These are phyloP conservation scores for Boletus smithii DNA, from an alignment of 1,284 basidiomycete genomes.

Conservation along the genomic window DNA sequence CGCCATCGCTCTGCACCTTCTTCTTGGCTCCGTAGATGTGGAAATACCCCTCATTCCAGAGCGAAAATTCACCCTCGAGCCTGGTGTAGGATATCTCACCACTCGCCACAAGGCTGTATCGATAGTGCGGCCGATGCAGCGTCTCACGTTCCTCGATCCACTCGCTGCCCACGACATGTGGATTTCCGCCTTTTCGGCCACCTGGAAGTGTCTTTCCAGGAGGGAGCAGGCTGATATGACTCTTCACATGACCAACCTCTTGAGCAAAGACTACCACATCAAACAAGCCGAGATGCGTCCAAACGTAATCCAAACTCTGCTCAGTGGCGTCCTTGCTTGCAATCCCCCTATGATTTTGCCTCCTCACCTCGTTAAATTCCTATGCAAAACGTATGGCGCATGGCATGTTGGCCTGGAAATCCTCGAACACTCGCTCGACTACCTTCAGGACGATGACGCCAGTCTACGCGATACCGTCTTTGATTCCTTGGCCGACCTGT, in stretches of 20 bases:
- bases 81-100: constrained; percentile 36
- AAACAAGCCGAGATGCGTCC: constrained; percentile 90
- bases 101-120: constrained; percentile 53
- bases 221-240: constrained; percentile 89
- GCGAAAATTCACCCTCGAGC: constrained; percentile 32
- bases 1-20: constrained; percentile 84
- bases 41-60: constrained; percentile 46
- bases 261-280: constrained; percentile 92
- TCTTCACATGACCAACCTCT: constrained; percentile 84
- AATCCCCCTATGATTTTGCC: constrained; percentile 86
- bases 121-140: constrained; percentile 76
- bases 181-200: constrained; percentile 88
- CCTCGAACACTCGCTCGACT: constrained; percentile 75
- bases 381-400: constrained; percentile 93
- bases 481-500: constrained; percentile 92
- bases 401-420: constrained; percentile 94
- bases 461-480: constrained; percentile 81
- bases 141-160: constrained; percentile 80
- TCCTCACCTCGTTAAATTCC: constrained; percentile 93
- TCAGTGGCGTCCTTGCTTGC: constrained; percentile 83
- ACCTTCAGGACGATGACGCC: constrained; percentile 78
- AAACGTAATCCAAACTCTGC: constrained; percentile 91
- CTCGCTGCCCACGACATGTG: constrained; percentile 81
- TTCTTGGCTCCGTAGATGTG: constrained; percentile 80
- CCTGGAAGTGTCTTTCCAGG: constrained; percentile 84